Conservation (phyloP, 2,329 filamentous ascomycete species). For the Talaromyces sp. region DNA sequence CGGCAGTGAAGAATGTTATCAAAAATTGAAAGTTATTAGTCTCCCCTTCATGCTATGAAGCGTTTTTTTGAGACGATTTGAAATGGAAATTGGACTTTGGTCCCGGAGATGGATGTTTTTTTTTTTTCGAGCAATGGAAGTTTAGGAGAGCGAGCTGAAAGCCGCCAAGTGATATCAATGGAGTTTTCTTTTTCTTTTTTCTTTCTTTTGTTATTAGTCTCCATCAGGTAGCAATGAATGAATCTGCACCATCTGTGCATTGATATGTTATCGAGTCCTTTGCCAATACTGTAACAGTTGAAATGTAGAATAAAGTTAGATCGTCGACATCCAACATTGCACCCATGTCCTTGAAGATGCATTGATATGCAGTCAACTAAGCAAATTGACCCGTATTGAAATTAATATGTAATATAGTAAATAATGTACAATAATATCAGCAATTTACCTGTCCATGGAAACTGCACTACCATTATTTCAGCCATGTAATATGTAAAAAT, state of each 20-base stretch:
- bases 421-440: neutral
- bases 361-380: no score
- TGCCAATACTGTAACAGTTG: no score
- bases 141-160: neutral
- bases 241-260: no score
- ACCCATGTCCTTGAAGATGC: no score
- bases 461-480: neutral
- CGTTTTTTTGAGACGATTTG: neutral
- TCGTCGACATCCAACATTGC: no score
- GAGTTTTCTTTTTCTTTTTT: neutral
- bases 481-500: neutral
- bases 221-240: no score
- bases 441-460: neutral
- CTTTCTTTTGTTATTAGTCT: neutral
- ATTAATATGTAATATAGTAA: neutral
- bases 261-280: no score
- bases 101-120: no score
- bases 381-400: neutral
- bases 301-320: no score
- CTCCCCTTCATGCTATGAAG: neutral
- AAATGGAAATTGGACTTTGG: no score
- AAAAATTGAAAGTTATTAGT: neutral
- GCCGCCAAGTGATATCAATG: neutral
- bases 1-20: accelerated
- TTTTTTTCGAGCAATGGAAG: neutral